Percentiles rank a stretch among this genome's conserved stretches.
These are phyloP conservation scores for Nemania bipapillata DNA, from an alignment of 2,329 filamentous ascomycete genomes.

Conservation along the genomic window DNA sequence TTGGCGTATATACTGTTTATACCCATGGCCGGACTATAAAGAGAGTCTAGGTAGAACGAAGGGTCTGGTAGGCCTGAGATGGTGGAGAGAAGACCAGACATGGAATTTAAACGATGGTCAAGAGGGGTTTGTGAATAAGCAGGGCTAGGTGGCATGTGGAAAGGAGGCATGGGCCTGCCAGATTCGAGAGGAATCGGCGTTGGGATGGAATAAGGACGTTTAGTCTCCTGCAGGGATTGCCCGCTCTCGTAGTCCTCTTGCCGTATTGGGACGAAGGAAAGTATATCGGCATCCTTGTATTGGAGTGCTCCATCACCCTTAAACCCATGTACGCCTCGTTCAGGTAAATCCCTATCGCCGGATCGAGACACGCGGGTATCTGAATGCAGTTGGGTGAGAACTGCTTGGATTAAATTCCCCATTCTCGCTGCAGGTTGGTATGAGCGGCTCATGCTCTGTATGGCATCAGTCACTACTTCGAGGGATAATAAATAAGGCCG, in stretches of 20 bases:
- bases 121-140: slow-evolving; percentile 9
- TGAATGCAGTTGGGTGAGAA: slow-evolving; percentile 27
- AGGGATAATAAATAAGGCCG: slow-evolving; percentile 29
- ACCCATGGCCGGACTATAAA: slow-evolving; percentile 15
- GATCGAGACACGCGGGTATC: not conserved
- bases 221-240: not conserved
- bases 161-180: not conserved
- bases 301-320: not conserved
- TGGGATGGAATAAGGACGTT: not conserved
- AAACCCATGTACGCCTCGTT: not conserved
- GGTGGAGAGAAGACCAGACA: slow-evolving; percentile 11
- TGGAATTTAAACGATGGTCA: slow-evolving; percentile 12
- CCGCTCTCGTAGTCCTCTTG: slow-evolving; percentile 1
- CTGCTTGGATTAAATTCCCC: slow-evolving; percentile 23
- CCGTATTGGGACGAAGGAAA: slow-evolving; percentile 4
- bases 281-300: not conserved
- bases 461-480: slow-evolving; percentile 25
- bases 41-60: slow-evolving; percentile 20
- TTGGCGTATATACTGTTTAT: slow-evolving; percentile 8
- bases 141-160: slow-evolving; percentile 13
- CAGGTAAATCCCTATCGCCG: not conserved
- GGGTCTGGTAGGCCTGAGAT: slow-evolving; percentile 4
- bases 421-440: slow-evolving; percentile 34
- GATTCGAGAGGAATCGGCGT: not conserved
- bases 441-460: slow-evolving; percentile 33